Base-by-base conservation (phyloP, 2,329 filamentous ascomycete species). In the Sarocladiaceae sp. region DNA sequence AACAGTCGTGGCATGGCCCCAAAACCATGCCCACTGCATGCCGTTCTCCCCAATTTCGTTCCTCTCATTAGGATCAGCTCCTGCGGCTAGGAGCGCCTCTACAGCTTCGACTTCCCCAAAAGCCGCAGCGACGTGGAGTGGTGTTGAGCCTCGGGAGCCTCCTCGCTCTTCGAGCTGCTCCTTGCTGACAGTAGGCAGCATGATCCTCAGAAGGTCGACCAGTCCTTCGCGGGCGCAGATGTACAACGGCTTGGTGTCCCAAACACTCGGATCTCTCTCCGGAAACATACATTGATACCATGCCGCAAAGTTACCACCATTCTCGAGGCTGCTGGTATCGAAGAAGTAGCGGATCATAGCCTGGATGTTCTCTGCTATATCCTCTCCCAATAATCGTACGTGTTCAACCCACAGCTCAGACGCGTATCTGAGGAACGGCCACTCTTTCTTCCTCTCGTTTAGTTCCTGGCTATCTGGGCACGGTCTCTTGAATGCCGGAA, bases 271-370 rank as follows among this genome's bases (percentile, higher is more conserved):
- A 1, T 22, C 46, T 6, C 52, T 29, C 6, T 42, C 35, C 2
- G 52, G 52, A 17, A 40, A 53, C 17, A 50, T 22, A 37, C 52
- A 50, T 46, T 53, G 52, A 23, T 53, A 53, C 52, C 52, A 53
- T 6, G 52, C 33, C n/a, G 52, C 46, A 39, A 53, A 53, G 35
- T 44, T 17, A 18, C 36, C 52, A 13, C 31, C n/a, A 42, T 42
- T 20, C 5, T 20, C 20, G 20, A 4, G 20, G 17, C 23, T n/a
- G 12, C 17, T 20, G 2, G 52, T 22, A n/a, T 15, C 25, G 18
- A 48, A 36, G 39, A 53, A 53, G 12, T 33, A 25, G 26, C 18
- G 4, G 13, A 50, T 42, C 15, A 29, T n/a, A 6, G 42, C 51
- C 10, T 37, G 20, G 8, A 26, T 26, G 15, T 46, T 26, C 5